These are phyloP conservation scores for Inosperma sp. DNA, from an alignment of 768 basidiomycete species.

Conservation along the genomic window DNA sequence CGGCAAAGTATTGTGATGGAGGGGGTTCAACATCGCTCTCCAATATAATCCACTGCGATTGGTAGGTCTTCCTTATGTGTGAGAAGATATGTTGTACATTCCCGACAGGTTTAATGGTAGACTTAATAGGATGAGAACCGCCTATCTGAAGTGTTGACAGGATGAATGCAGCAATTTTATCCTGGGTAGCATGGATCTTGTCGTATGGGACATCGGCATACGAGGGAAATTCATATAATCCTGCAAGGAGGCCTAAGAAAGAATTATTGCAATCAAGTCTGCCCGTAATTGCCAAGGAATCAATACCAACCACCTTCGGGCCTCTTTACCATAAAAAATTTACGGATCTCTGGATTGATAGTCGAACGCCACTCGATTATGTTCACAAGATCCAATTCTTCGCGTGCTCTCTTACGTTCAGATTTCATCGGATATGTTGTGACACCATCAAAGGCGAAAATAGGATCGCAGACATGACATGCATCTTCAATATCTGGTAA, in stretches of 20 bases:
- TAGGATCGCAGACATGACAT: constrained; percentile 63
- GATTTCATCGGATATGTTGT: constrained; percentile 85
- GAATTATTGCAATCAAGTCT: constrained; percentile 7
- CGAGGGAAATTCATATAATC: constrained; percentile 85
- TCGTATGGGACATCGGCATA: constrained; percentile 47
- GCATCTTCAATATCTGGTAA: constrained; percentile 70
- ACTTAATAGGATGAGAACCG: constrained; percentile 29
- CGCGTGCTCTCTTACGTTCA: constrained; percentile 75
- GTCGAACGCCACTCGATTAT: constrained; percentile 72
- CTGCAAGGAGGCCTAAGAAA: constrained; percentile 76
- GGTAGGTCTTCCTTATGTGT: constrained; percentile 85
- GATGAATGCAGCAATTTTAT: constrained; percentile 33
- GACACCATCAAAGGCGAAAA: constrained; percentile 42
- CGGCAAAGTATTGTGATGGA: constrained; percentile 13
- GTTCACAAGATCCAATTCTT: constrained; percentile 81
- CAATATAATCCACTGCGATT: constrained; percentile 65
- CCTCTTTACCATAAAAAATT: constrained; percentile 74
- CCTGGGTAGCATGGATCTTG: constrained; percentile 37
- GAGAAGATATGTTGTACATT: constrained; percentile 82
- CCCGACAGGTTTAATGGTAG: constrained; percentile 48
- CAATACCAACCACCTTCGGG: constrained; percentile 68
- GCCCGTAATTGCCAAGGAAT: constrained; percentile 9
- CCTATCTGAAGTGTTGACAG: constrained; percentile 30
- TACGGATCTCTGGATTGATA: constrained; percentile 37
- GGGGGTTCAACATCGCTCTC: constrained; percentile 53